Conservation (phyloP, 345 rosid species). For the Mallotus nudiflorus region DNA sequence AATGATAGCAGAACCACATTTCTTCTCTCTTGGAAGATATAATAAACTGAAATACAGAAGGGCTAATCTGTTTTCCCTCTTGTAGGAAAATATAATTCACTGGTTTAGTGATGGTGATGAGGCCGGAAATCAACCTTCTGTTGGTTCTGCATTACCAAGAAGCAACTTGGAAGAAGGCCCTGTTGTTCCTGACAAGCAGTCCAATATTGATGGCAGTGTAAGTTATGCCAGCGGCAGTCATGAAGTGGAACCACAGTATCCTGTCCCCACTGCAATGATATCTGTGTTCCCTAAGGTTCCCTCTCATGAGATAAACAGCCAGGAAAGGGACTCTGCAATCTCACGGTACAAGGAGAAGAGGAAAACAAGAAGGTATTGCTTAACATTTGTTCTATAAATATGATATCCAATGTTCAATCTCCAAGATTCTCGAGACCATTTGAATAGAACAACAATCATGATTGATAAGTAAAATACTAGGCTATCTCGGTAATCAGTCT, state of each 20-base stretch:
- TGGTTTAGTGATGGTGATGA: conserved; percentile 38
- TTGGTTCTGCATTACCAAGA: conserved; percentile 20
- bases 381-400: background rate
- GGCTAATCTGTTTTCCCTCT: background rate
- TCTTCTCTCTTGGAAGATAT: too few relatives aligned
- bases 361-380: conserved; percentile 74
- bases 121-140: conserved; percentile 30
- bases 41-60: too few relatives aligned
- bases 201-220: conserved; percentile 17
- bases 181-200: conserved; percentile 31
- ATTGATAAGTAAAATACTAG: too few relatives aligned
- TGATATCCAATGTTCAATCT: too few relatives aligned
- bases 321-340: conserved; percentile 79
- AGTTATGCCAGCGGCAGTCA: conserved; percentile 24
- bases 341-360: conserved; percentile 88
- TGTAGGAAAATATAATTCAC: conserved; percentile 38
- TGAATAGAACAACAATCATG: too few relatives aligned
- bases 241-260: conserved; percentile 27
- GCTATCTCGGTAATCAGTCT: too few relatives aligned
- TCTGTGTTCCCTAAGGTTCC: conserved; percentile 28
- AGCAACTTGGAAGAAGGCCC: conserved; percentile 30
- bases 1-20: too few relatives aligned
- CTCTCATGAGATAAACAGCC: conserved; percentile 56
- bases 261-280: conserved; percentile 3
- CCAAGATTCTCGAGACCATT: too few relatives aligned